Evolutionary conservation across 2,329 filamentous ascomycete species (phyloP), one percentile per base, ranked within the genome.

Genomic region (Alternaria panax): DNA sequence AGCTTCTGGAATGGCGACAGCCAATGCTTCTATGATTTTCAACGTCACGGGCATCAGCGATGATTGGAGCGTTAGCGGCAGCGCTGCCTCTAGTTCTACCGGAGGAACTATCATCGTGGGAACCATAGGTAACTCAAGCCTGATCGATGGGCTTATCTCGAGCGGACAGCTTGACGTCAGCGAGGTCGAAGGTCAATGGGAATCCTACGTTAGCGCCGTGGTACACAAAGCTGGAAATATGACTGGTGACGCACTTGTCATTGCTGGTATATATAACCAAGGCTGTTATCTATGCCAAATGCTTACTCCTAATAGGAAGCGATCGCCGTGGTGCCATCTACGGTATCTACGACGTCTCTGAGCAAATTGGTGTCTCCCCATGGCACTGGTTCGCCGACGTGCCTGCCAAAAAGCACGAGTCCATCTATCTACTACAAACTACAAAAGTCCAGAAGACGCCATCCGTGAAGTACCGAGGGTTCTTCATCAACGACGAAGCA

Each of bases 341-440:
- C 67, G 90, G 90, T 11, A 79, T 90, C 20, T 92, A 92, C 77
- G 88, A 89, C 64, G 75, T 92, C 47, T 90, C 87, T 22, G 88
- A 91, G 75, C 88, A 92, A 72, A 91, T 92, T 57, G 90, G 90
- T 25, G 88, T 92, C 12, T 89, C 86, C 30, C 88, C 88, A 66
- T 90, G 87, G 87, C 85, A 90, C 76, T 90, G 84, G 80, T 90
- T 86, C 82, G 87, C 88, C 6, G 88, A 90, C 70, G 85, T 88
- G 1, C 82, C 86, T 1, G 70, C 83, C 1, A 81, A 83, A 52
- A 78, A 81, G 60, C 82, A 84, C 62, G 73, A 80, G 22, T 79
- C 81, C 7, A 85, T 91, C 54, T 89, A 85, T 63, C 84, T 85
- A 5, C 73, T 87, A 12, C 76, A 83, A 16, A 81, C 79, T 11